Percentiles rank a stretch among this genome's conserved stretches.
These are phyloP conservation scores for Cynara cardunculus DNA, from an alignment of 129 eudicot genomes.

Conservation along the genomic window DNA sequence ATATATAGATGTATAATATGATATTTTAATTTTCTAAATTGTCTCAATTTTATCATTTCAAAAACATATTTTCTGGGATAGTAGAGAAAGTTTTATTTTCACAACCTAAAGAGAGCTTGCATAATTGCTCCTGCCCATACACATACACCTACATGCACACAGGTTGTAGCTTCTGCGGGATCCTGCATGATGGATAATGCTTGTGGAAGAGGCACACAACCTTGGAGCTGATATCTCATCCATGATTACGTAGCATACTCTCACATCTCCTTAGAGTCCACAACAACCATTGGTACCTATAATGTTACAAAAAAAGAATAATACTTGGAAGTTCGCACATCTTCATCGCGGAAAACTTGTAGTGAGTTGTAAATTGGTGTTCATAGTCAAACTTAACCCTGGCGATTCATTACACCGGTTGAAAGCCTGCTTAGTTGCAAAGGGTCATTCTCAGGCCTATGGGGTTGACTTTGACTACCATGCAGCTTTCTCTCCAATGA, in stretches of 20 bases:
- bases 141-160: neutral
- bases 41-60: neutral
- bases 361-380: neutral
- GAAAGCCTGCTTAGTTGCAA: too few relatives aligned
- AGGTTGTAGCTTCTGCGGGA: neutral
- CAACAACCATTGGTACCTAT: too few relatives aligned
- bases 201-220: neutral
- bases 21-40: neutral
- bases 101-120: too few relatives aligned
- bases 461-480: neutral
- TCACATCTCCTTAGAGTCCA: too few relatives aligned
- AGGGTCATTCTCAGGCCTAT: neutral
- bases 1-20: neutral
- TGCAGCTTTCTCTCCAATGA: neutral
- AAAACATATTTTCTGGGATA: neutral
- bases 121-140: neutral
- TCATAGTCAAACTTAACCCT: neutral
- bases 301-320: neutral
- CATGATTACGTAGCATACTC: too few relatives aligned
- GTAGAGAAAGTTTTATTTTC: neutral
- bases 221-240: too few relatives aligned
- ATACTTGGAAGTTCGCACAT: neutral
- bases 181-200: neutral
- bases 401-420: neutral
- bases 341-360: neutral